Base-by-base conservation (phyloP, 441 rosid species). In the Lepidium campestre region DNA sequence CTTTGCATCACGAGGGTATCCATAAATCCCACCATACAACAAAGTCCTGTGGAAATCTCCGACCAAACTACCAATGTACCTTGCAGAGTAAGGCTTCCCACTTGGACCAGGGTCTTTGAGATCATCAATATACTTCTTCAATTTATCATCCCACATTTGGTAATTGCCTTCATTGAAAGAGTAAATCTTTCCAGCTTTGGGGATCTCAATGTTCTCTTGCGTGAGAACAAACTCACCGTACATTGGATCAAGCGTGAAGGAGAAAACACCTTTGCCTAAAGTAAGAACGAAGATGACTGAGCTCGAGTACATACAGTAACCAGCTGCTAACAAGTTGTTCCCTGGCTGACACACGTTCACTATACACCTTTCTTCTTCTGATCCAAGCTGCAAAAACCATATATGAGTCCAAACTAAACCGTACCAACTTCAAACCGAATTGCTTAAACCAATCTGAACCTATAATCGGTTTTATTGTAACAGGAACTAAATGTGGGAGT, bases 231-330 rank as follows among this genome's bases (percentile, higher is more conserved):
- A 89, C 65, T 91, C 95, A 0, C 97, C 99, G 37, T 86, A 93
- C 91, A 87, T 87, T n/a, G 96, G 99, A 64, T 93, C 99, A 44
- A 91, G 73, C 9, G 87, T 87, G 81, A 91, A 93, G 40, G 89
- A 73, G 42, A 77, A 93, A 49, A 93, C 98, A 1, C 97, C 97
- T 5, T 78, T 74, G 35, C 99, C 99, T 41, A 93, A 44, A 0
- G 95, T 85, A 37, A 93, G 71, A 39, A 87, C 96, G 10, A 91
- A 91, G 78, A 93, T 89, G 62, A 87, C 63, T 3, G 97, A 93
- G 83, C 99, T 93, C 3, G 97, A 94, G 71, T 94, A 91, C 92
- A 94, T 88, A 86, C 96, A 93, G 73, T 93, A 93, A 40, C 96
- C 99, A 4, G 99, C 92, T 12, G 93, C 96, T 23, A 93, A 79